Base-by-base conservation (phyloP, 306 rosid species). In the Trifolium dubium region DNA sequence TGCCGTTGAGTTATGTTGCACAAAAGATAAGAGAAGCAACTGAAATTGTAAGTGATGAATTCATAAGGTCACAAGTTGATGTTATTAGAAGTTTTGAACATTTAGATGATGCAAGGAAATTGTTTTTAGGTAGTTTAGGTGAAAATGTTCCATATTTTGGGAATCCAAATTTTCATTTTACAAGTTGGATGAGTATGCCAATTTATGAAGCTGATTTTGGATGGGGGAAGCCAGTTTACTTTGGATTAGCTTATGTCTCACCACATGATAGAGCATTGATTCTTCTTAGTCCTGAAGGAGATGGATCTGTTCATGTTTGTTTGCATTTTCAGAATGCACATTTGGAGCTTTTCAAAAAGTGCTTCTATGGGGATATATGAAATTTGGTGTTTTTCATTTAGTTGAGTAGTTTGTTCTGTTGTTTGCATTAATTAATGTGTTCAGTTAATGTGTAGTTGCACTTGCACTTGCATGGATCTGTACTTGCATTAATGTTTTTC, bases 161-260 rank as follows among this genome's bases (percentile, higher is more conserved):
- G 17, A 78, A 62, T 18, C 77, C 76, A 6, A 78, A 78, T 9
- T 11, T 78, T 61, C 18, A 28, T 0, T 5, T 61, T 2, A 9
- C n/a, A 0, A 78, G 81, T 19, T 69, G 71, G 81, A 50, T 78
- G 6, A 51, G 64, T 5, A 32, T 78, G 64, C 35, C 49, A 0
- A 1, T 37, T 1, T 60, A 61, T 37, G 65, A 37, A 69, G 62
- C 62, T n/a, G 73, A 69, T 69, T 69, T 69, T 69, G 74, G 74
- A 3, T 34, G 50, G 74, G 77, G 77, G 9, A 77, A 50, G 14
- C 81, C 77, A 10, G 0, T 70, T 0, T 51, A 61, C 11, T 2
- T 70, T 54, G 81, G 81, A 3, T 41, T 67, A 39, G 71, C 12
- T 6, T 8, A 9, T 29, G 6, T 62, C 2, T 10, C 12, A 3